Base-by-base conservation (phyloP, 2,329 filamentous ascomycete species). In the Biscogniauxia marginata region DNA sequence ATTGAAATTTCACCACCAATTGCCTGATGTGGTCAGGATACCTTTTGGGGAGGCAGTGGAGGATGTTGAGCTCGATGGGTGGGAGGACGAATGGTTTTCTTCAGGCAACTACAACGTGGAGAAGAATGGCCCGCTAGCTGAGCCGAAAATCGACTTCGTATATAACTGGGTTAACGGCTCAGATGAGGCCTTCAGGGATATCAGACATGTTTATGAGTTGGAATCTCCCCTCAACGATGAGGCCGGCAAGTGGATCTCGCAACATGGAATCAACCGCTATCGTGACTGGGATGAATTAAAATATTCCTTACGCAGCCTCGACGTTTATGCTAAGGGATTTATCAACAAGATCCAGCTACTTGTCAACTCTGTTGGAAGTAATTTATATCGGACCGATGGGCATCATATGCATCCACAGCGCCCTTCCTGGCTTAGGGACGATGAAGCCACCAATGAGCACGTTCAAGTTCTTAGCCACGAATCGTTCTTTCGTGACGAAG, bases 131-230 rank as follows among this genome's bases (percentile, higher is more conserved):
- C 68, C 65, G 24, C 59, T 75, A 23, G 54, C 62, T 2, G 75
- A 77, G 56, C 70, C 75, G 11, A 75, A 73, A 51, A 75, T 77
- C 54, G 74, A 77, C 59, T 77, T 77, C 61, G 71, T 77, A 8
- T 76, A 75, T 55, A 74, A 73, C 65, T 75, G 75, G 75, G 73
- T 77, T 25, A 77, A 77, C 57, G 74, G 75, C 13, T 75, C 73
- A 2, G 74, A 77, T 13, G 56, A 63, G 21, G 70, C 71, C 13
- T 74, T 77, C 49, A 66, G 64, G 20, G 56, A 67, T 7, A 73
- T 71, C 9, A 74, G 74, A 46, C 69, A 67, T 45, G 65, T 66
- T 7, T 77, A 73, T 54, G 75, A 77, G 58, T 30, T 73, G 9
- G 70, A 74, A 50, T 76, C 74, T 0, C 69, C 70, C 3, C 67